Evolutionary conservation across 306 rosid genomes (phyloP).

Genomic region (Ormosia semicastrata): DNA sequence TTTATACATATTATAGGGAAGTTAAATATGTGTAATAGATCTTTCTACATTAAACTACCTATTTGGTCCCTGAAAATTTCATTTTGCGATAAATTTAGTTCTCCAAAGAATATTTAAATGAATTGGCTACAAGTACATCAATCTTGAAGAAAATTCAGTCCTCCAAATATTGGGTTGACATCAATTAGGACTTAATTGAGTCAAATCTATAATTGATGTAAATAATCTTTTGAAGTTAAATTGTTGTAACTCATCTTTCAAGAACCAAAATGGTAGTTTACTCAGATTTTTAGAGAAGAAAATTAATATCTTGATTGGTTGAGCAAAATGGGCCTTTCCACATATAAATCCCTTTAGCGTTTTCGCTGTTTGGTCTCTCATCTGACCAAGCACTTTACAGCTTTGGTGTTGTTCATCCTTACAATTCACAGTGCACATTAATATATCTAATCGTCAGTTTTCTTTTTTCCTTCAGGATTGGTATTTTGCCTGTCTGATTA

Average conservation of each 20-base stretch:
- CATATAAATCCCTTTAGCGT: not conserved
- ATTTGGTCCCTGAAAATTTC: not conserved
- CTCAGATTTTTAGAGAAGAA: not conserved
- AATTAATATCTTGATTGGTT: not conserved
- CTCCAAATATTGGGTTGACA: not conserved
- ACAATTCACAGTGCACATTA: not conserved
- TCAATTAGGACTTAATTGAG: not conserved
- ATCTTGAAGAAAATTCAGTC: not conserved
- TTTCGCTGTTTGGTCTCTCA: slow-evolving; percentile 8
- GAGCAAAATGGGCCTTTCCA: not conserved
- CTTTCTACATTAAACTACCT: not conserved
- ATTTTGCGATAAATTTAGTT: not conserved
- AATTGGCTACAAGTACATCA: not conserved
- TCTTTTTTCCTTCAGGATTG: not conserved
- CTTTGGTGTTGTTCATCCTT: slow-evolving; percentile 18
- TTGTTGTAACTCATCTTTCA: not conserved
- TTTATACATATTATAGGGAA: not conserved
- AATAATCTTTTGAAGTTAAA: slow-evolving; percentile 18
- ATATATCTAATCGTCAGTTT: not conserved
- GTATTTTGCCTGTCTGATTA: slow-evolving; percentile 2
- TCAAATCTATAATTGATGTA: not conserved
- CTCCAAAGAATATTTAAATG: not conserved
- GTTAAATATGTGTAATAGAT: not conserved
- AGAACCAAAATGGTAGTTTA: not conserved
- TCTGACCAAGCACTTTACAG: not conserved